Percentiles rank a stretch among this genome's conserved stretches.
Evolutionary conservation across 805 yeast species (phyloP).

Genomic region (Blastobotrys mokoenaii): DNA sequence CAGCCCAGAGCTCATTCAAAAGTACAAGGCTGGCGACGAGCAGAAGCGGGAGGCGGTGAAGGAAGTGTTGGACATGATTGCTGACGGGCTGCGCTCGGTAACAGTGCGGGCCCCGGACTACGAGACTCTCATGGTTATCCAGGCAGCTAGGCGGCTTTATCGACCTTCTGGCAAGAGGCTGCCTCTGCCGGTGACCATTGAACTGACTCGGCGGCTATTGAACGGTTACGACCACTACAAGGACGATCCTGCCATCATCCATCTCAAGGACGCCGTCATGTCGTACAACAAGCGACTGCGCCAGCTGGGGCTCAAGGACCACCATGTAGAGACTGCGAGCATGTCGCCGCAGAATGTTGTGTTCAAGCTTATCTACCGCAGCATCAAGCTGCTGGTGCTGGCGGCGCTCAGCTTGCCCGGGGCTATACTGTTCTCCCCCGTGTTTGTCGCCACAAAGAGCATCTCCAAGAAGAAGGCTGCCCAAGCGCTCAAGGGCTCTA

Average conservation of each 20-base stretch:
- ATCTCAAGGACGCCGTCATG: conserved; percentile 54
- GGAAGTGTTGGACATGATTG: conserved; percentile 58
- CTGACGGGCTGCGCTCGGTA: conserved; percentile 70
- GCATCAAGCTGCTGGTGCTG: conserved; percentile 47
- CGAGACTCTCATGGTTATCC: conserved; percentile 82
- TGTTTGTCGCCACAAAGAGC: conserved; percentile 66
- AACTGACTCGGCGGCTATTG: conserved; percentile 81
- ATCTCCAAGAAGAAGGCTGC: conserved; percentile 67
- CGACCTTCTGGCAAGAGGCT: conserved; percentile 61
- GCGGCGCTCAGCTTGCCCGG: conserved; percentile 77
- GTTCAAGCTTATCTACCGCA: conserved; percentile 39
- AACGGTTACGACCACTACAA: conserved; percentile 70
- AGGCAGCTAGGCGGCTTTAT: conserved; percentile 85
- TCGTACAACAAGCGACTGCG: conserved; percentile 60
- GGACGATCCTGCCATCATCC: conserved; percentile 58
- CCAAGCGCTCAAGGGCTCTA: conserved; percentile 74
- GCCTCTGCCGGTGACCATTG: conserved; percentile 78
- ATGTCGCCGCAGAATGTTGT: conserved; percentile 45
- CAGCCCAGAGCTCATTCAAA: conserved; percentile 48
- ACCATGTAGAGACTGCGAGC: conserved; percentile 58
- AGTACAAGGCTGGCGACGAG: conserved; percentile 52
- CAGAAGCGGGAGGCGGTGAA: conserved; percentile 67
- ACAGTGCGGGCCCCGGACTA: conserved; percentile 85
- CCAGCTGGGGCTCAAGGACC: conserved; percentile 59
- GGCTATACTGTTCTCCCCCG: conserved; percentile 77